phyloP scores from a whole-genome alignment of 1,284 basidiomycete species.

The Trametes sp. region DNA sequence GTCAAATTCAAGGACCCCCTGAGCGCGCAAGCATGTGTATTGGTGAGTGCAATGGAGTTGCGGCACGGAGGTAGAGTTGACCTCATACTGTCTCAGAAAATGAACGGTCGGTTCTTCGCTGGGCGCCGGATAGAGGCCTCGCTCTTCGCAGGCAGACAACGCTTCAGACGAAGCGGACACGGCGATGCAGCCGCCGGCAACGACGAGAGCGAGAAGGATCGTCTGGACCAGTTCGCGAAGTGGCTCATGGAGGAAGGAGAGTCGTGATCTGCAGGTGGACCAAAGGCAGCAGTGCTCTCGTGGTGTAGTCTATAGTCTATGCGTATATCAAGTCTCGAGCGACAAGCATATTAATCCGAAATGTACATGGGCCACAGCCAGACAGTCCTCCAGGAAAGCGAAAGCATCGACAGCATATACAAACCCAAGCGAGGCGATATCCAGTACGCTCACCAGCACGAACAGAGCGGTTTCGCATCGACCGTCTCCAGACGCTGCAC shows the following conservation, averaged over 20 bases:
- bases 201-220: conserved; percentile 80
- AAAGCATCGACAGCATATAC: conserved; percentile 26
- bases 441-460: conserved; percentile 63
- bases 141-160: conserved; percentile 82
- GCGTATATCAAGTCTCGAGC: conserved; percentile 18
- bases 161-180: conserved; percentile 78
- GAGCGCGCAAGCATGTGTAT: conserved; percentile 88
- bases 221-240: conserved; percentile 86
- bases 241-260: conserved; percentile 87
- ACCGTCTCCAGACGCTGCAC: conserved; percentile 75
- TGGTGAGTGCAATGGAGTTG: conserved; percentile 59
- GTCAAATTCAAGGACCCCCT: conserved; percentile 92
- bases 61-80: conserved; percentile 1
- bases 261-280: conserved; percentile 40
- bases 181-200: conserved; percentile 65
- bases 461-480: conserved; percentile 69
- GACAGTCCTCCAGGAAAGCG: conserved; percentile 7
- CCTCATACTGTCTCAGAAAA: conserved; percentile 70
- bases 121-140: conserved; percentile 85
- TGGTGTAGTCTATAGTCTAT: conserved; percentile 19
- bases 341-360: conserved; percentile 17
- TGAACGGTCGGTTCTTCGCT: conserved; percentile 94
- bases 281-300: no score
- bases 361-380: conserved; percentile 17
- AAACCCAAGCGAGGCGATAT: neutral